Conservation (phyloP, 208 protist species). For the Leishmania tropica region DNA sequence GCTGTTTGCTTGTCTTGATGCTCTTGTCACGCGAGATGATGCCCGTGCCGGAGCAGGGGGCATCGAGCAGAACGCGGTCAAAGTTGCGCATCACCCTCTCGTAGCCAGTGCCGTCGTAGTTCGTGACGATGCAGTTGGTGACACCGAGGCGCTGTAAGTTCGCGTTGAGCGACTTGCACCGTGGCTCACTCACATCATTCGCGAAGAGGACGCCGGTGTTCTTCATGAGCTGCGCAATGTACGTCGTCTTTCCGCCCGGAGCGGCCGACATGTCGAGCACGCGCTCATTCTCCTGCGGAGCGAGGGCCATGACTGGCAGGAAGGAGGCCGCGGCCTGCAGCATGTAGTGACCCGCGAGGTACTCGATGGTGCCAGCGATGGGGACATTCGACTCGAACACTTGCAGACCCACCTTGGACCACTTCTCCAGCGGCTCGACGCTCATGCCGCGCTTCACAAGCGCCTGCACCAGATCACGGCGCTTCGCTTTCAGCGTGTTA, state of each 20-base stretch:
- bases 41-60: slow-evolving; percentile 98
- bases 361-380: slow-evolving; percentile 99
- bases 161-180: slow-evolving; percentile 95
- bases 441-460: slow-evolving; percentile 97
- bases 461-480: slow-evolving; percentile 95
- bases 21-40: slow-evolving; percentile 98
- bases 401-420: slow-evolving; percentile 98
- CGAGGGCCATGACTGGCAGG: slow-evolving; percentile 98
- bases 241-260: slow-evolving; percentile 99
- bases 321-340: slow-evolving; percentile 99
- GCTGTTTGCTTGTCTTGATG: slow-evolving; percentile 95
- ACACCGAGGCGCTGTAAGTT: slow-evolving; percentile 98
- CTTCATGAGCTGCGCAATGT: slow-evolving; percentile 98
- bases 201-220: slow-evolving; percentile 98
- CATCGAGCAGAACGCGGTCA: slow-evolving; percentile 97
- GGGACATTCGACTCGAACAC: slow-evolving; percentile 98
- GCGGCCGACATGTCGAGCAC: slow-evolving; percentile 99
- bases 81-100: slow-evolving; percentile 90
- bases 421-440: slow-evolving; percentile 96
- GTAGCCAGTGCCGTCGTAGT: slow-evolving; percentile 95
- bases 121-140: slow-evolving; percentile 94
- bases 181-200: slow-evolving; percentile 97
- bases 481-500: slow-evolving; percentile 98
- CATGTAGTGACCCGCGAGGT: slow-evolving; percentile 99
- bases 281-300: slow-evolving; percentile 92